Conservation (phyloP, 192 early-diverging fungal genomes). For the Helicostylum pulchrum region DNA sequence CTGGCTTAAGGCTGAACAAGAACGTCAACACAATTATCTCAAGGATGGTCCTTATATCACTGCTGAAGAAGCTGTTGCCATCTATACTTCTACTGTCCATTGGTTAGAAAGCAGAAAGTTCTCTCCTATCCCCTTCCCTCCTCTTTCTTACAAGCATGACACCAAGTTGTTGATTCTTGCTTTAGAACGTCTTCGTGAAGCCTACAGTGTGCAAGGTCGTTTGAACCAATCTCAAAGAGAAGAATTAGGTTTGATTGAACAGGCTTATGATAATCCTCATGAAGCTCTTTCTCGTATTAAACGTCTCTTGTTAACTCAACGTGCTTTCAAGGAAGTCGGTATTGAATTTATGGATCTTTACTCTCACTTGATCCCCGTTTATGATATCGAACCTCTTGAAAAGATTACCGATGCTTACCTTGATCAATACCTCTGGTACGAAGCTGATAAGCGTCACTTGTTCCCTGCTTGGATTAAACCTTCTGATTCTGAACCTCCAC, state of each 20-base stretch:
- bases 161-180: constrained; percentile 97
- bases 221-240: constrained; percentile 96
- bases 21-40: constrained; percentile 98
- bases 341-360: constrained; percentile 99
- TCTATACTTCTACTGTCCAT: constrained; percentile 96
- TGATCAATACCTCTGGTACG: constrained; percentile 99
- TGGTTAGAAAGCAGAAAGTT: constrained; percentile 98
- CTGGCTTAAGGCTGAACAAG: constrained; percentile 99
- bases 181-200: constrained; percentile 91
- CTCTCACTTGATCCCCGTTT: constrained; percentile 94
- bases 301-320: constrained; percentile 91
- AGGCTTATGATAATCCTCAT: constrained; percentile 97
- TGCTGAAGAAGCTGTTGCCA: constrained; percentile 96
- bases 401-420: constrained; percentile 99
- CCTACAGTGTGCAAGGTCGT: constrained; percentile 91
- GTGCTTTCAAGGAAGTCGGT: constrained; percentile 98
- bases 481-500: constrained; percentile 93
- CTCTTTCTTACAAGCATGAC: constrained; percentile 99
- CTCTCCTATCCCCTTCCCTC: constrained; percentile 98
- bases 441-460: constrained; percentile 94
- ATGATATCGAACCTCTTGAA: constrained; percentile 98
- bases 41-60: constrained; percentile 99
- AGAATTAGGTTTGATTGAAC: constrained; percentile 96
- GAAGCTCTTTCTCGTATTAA: constrained; percentile 86
- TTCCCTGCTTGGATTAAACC: constrained; percentile 99